A percentile compares a stretch with the other conserved stretches of the same genome.
Conservation (phyloP, 1,284 basidiomycete species). For the Cystobasidium sp. region DNA sequence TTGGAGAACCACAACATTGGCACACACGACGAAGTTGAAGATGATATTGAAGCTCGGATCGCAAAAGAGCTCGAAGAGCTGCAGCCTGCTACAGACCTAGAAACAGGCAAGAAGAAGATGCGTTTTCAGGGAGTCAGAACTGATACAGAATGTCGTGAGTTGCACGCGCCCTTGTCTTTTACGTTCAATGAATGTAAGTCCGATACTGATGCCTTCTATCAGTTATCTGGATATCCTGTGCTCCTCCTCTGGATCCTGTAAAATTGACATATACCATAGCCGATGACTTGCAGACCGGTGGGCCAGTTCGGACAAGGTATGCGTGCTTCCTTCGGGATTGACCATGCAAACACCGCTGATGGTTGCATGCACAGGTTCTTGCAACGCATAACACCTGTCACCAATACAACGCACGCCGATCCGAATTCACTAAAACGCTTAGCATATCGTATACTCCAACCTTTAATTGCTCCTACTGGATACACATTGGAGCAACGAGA, state of each 20-base stretch:
- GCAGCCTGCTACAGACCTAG: constrained; percentile 59
- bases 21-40: constrained; percentile 42
- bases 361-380: constrained; percentile 4
- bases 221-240: constrained; percentile 80
- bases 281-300: constrained; percentile 66
- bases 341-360: neutral
- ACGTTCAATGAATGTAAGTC: constrained; percentile 26
- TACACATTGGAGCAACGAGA: constrained; percentile 24
- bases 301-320: constrained; percentile 69
- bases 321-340: constrained; percentile 35
- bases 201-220: constrained; percentile 24
- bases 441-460: constrained; percentile 36
- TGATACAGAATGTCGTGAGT: constrained; percentile 72
- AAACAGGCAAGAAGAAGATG: constrained; percentile 23
- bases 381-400: constrained; percentile 41
- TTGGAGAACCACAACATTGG: constrained; percentile 41
- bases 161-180: constrained; percentile 39
- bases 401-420: constrained; percentile 38
- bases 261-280: constrained; percentile 69
- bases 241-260: constrained; percentile 75
- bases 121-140: constrained; percentile 59
- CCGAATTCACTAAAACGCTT: constrained; percentile 26
- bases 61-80: constrained; percentile 71
- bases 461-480: constrained; percentile 26
- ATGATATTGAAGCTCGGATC: constrained; percentile 67